Base-by-base conservation (phyloP, 1,284 basidiomycete genomes). In the Melampsora larici-populina region DNA sequence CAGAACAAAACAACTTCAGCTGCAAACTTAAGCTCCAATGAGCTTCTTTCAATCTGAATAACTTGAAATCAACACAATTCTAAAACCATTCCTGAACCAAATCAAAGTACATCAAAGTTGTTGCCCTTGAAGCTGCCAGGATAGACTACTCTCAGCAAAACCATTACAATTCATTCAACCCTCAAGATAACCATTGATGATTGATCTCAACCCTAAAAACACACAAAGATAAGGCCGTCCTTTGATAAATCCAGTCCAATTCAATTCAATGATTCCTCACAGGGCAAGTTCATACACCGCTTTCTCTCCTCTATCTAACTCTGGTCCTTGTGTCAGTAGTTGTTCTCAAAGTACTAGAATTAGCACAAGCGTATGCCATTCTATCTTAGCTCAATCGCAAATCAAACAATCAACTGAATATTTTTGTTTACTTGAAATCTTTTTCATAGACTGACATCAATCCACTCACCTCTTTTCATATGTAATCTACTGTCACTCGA, bases 401-500 rank as follows among this genome's bases (percentile, higher is more conserved):
- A 29, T 33, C 13, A 29, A 18, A 21, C 66, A 24, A n/a, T 21
- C 67, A 18, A 46, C 33, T 33, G 40, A 64, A 43, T n/a, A 43
- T 31, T 43, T 49, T 58, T 33, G n/a, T 70, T 29, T 48, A 55
- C 55, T 36, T 40, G 13, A 71, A 43, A 31, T 60, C 51, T 58
- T 26, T 62, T 18, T 21, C 21, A n/a, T 4, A 75, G 62, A 33
- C 51, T 58, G 29, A 55, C 8, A 58, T 76, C 31, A 68, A 62
- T 36, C 74, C 66, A n/a, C 65, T 76, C 55, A 68, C 36, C 73
- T 74, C 76, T 21, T 78, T 79, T 15, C 84, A 85, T 11, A 92
- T 94, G 80, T 94, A 97, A 84, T 92, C 93, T 62, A 91, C 92
- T 51, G 94, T 98, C 43, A 98, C 96, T 17, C 89, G 93, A 71